These are phyloP conservation scores for Scedosporium minutisporum DNA, from an alignment of 2,329 filamentous ascomycete species.

Conservation along the genomic window DNA sequence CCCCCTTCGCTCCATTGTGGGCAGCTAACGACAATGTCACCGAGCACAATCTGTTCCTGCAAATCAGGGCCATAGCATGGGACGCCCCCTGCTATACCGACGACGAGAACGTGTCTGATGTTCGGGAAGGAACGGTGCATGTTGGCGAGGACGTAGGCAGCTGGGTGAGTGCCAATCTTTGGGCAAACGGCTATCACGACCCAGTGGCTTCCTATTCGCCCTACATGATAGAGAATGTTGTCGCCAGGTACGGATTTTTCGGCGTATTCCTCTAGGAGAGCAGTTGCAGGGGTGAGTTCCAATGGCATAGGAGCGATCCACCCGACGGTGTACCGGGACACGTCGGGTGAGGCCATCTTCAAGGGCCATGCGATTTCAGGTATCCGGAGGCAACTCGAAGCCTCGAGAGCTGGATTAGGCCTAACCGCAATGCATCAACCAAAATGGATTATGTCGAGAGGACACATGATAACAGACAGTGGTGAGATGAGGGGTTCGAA, in stretches of 20 bases:
- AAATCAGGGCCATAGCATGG: neutral
- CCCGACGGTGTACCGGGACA: neutral
- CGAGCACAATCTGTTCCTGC: neutral
- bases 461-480: no score
- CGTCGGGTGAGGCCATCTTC: neutral
- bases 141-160: neutral
- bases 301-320: neutral
- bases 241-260: neutral
- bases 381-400: no score
- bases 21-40: neutral
- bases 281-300: neutral
- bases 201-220: neutral
- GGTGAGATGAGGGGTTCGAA: no score
- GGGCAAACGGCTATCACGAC: neutral
- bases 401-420: no score
- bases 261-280: neutral
- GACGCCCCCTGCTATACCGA: neutral
- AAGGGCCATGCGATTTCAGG: no score
- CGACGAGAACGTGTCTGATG: neutral
- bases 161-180: neutral
- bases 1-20: neutral
- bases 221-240: neutral
- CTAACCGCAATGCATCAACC: no score
- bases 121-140: neutral
- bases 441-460: no score